Evolutionary conservation across 108 stramenopile genomes (phyloP), one percentile per base, ranked within the genome.

Genomic region (Cyclotella choctawhatcheeana): DNA sequence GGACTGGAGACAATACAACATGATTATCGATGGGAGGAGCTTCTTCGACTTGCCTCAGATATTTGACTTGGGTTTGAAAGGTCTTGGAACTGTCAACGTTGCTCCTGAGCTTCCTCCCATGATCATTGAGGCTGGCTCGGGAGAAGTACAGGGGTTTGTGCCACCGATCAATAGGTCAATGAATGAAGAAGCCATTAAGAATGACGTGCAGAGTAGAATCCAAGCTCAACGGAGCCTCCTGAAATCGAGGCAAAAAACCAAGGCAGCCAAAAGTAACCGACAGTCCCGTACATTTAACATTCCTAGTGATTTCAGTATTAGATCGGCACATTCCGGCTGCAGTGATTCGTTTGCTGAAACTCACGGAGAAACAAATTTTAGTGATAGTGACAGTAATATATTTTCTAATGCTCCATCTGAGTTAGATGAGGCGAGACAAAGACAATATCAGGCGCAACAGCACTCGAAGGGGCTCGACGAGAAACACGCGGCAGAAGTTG

Each of bases 21-120:
- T 96, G 34, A 61, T 64, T 30, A 71, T 96, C 35, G 91, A 93
- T 58, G 92, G 92, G 6, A 66, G 82, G 48, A 76, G 84, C 50
- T 93, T 90, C 67, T 90, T 82, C 67, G 76, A 86, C 21, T 79
- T 96, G 74, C 94, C 92, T 35, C 77, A 84, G 45, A 82, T 96
- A 29, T 96, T 67, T 69, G 85, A 96, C 68, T 73, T 96, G 25
- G 94, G 91, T 3, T 30, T 68, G 44, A 80, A 69, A 32, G 73
- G 77, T 25, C 32, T 77, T 6, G 73, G 53, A 35, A 32, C 27
- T 44, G 31, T 21, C 16, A 65, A 18, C 26, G 18, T 3, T 48
- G 25, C 35, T 0, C 21, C 45, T 45, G 25, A 44, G 20, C 35
- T 33, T 8, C 53, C 63, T 20, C 51, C 73, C 21, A 16, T 44